phyloP scores from a whole-genome alignment of 768 basidiomycete genomes.

The Mycena belliarum region DNA sequence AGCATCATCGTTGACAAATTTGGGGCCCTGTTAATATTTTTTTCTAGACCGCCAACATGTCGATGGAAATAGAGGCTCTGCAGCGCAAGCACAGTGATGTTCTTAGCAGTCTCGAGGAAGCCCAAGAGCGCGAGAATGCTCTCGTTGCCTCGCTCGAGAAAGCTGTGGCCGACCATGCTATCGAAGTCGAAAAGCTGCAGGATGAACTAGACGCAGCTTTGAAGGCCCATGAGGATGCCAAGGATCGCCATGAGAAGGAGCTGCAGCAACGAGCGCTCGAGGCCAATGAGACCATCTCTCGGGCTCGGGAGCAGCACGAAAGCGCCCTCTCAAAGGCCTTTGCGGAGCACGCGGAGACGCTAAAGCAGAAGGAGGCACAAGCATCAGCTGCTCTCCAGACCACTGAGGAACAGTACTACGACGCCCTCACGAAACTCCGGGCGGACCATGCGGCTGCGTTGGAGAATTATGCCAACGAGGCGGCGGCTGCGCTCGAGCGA shows the following conservation, averaged over 20 bases:
- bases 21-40: neutral
- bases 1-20: conserved; percentile 12
- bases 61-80: conserved; percentile 78
- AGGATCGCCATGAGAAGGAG: conserved; percentile 52
- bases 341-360: conserved; percentile 53
- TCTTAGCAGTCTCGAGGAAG: conserved; percentile 51
- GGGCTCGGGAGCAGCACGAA: conserved; percentile 56
- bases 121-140: conserved; percentile 57
- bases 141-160: conserved; percentile 52
- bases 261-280: conserved; percentile 57
- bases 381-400: conserved; percentile 57
- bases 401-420: conserved; percentile 83
- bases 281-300: conserved; percentile 49
- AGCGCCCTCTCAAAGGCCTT: conserved; percentile 46
- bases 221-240: conserved; percentile 50
- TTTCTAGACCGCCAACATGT: conserved; percentile 79
- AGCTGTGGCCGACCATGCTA: conserved; percentile 51
- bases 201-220: conserved; percentile 48
- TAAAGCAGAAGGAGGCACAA: conserved; percentile 65
- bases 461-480: conserved; percentile 60
- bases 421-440: conserved; percentile 76
- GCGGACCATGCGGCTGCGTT: conserved; percentile 68
- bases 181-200: conserved; percentile 50
- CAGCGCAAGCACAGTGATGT: conserved; percentile 60
- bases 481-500: conserved; percentile 63